phyloP scores from a whole-genome alignment of 192 early-diverging fungal genomes.

The Linnemannia hyalina region DNA sequence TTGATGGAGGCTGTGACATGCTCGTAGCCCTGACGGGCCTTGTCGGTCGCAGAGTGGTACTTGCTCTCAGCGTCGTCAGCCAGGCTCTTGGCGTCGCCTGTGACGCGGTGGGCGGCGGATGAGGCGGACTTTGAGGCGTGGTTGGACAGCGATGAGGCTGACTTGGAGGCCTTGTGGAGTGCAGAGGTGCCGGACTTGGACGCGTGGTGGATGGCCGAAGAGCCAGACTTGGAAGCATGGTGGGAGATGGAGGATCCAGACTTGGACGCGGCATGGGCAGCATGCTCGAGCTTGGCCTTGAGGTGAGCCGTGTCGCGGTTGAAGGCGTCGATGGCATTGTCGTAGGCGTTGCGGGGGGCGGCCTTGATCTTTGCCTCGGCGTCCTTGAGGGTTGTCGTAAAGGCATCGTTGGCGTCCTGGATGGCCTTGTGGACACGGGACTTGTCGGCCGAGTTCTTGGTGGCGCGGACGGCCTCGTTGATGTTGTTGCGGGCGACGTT shows the following conservation, averaged over 20 bases:
- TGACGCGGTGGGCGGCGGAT: slow-evolving; percentile 25
- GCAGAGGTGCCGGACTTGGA: slow-evolving; percentile 24
- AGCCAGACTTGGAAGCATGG: slow-evolving; percentile 27
- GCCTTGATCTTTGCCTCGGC: slow-evolving; percentile 49
- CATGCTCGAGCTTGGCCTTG: slow-evolving; percentile 43
- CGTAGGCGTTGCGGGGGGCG: slow-evolving; percentile 28
- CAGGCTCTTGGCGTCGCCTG: slow-evolving; percentile 33
- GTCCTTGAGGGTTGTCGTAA: slow-evolving; percentile 16
- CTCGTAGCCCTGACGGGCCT: slow-evolving; percentile 33
- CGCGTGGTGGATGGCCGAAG: slow-evolving; percentile 3
- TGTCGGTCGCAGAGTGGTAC: slow-evolving; percentile 34
- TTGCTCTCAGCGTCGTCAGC: slow-evolving; percentile 30
- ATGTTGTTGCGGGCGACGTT: slow-evolving; percentile 38
- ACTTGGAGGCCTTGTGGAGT: slow-evolving; percentile 20
- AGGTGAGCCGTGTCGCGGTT: slow-evolving; percentile 32
- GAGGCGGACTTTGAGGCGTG: slow-evolving; percentile 41
- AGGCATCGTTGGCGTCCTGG: slow-evolving; percentile 38
- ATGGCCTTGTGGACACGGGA: slow-evolving; percentile 31
- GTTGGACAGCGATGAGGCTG: slow-evolving; percentile 8
- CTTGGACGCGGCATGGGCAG: slow-evolving; percentile 34
- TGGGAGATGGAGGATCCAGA: slow-evolving; percentile 26
- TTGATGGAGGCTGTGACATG: slow-evolving; percentile 34
- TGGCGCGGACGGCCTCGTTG: slow-evolving; percentile 23
- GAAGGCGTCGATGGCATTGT: slow-evolving; percentile 37
- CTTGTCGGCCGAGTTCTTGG: slow-evolving; percentile 42